These are phyloP conservation scores for Sporothrix variecibatus DNA, from an alignment of 2,329 filamentous ascomycete species.

Conservation along the genomic window DNA sequence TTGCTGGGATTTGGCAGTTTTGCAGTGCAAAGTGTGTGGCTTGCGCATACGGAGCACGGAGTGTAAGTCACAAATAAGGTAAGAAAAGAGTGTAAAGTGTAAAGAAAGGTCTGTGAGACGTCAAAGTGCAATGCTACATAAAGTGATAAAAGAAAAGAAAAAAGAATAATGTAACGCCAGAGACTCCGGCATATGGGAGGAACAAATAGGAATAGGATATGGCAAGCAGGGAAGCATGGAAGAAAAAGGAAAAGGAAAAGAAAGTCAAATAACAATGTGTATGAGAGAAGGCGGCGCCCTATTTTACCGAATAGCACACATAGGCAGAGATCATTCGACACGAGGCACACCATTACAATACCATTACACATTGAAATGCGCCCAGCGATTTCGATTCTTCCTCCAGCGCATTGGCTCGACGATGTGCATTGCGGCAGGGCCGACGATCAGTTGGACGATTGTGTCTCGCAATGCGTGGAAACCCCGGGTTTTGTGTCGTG, in stretches of 20 bases:
- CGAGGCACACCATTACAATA: not conserved
- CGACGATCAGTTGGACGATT: conserved; percentile 19
- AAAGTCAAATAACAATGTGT: not conserved
- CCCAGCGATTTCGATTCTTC: not conserved
- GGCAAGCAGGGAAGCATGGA: not conserved
- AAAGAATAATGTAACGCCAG: not conserved
- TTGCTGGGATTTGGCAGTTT: not conserved
- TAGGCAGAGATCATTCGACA: not conserved
- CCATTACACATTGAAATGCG: not conserved
- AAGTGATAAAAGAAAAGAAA: not conserved
- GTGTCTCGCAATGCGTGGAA: conserved; percentile 23
- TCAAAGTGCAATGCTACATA: not conserved
- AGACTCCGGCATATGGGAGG: not conserved
- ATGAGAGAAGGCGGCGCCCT: not conserved
- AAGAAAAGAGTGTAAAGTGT: not conserved
- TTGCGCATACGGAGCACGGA: not conserved
- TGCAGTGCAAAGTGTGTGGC: not conserved
- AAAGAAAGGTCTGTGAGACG: not conserved
- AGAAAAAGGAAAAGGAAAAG: not conserved
- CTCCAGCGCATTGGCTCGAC: not conserved
- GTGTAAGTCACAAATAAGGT: not conserved
- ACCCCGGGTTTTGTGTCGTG: conserved; percentile 19
- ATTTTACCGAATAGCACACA: not conserved
- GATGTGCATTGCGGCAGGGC: conserved; percentile 15
- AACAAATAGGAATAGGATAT: not conserved